Conservation (phyloP, 2,329 filamentous ascomycete species). For the Neobulgaria alba region DNA sequence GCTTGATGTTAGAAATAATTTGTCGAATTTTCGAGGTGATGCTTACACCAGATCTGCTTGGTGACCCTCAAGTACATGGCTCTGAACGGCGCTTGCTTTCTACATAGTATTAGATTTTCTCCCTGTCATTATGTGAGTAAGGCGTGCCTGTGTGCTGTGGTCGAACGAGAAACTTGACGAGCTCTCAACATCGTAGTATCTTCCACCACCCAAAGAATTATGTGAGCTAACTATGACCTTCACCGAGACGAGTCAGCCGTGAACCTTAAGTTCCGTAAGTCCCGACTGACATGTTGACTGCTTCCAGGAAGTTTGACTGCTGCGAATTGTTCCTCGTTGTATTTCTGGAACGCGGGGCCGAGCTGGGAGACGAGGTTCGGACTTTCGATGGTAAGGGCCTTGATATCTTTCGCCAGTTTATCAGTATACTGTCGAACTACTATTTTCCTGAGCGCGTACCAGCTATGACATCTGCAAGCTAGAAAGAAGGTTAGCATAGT, state of each 20-base stretch:
- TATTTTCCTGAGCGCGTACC: constrained; percentile 43
- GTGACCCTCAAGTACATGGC: constrained; percentile 65
- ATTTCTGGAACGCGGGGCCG: constrained; percentile 77
- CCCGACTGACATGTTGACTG: constrained; percentile 57
- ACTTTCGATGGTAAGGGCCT: constrained; percentile 66
- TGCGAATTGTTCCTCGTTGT: constrained; percentile 91
- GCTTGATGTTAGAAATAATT: background rate
- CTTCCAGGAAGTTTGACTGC: constrained; percentile 84
- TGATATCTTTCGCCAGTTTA: constrained; percentile 60
- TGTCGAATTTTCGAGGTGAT: background rate
- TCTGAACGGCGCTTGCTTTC: constrained; percentile 78
- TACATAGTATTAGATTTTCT: constrained; percentile 30
- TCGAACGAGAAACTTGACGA: constrained; percentile 85
- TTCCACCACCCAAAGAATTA: constrained; percentile 69
- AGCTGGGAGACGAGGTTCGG: constrained; percentile 63
- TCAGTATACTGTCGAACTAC: constrained; percentile 7
- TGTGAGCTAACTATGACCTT: constrained; percentile 75
- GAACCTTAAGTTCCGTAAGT: background rate
- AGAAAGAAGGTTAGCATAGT: constrained; percentile 15
- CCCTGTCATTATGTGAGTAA: background rate
- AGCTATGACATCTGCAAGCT: constrained; percentile 84
- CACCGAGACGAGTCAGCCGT: constrained; percentile 11
- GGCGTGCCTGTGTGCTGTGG: constrained; percentile 62
- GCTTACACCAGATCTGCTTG: constrained; percentile 73
- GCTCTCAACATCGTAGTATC: constrained; percentile 87